Evolutionary conservation across 345 rosid species (phyloP), one percentile per base, ranked within the genome.

Genomic region (Mangifera indica): DNA sequence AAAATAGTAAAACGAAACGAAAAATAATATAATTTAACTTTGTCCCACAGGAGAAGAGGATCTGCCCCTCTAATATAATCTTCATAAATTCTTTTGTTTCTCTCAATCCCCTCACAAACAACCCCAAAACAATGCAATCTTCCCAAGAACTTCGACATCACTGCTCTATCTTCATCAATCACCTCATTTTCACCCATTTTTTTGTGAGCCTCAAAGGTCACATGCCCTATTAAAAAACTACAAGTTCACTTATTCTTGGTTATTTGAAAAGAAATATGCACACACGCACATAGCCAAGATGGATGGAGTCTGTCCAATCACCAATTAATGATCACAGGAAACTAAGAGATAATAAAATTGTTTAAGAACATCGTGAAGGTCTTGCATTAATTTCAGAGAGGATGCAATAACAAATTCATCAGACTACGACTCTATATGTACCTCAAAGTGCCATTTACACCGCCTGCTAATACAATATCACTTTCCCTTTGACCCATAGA

Each of bases 391-490:
- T 22, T 10, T 61, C 17, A 60, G 7, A 60, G 7, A 49, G 17
- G 17, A 58, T 63, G 78, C 66, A 68, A 22, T n/a, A 10, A 71
- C 29, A 76, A 73, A 37, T 14, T 57, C 53, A 54, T 20, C 10
- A 77, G 29, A 65, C 55, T 56, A 40, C 49, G 70, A 59, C 63
- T 53, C 53, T 17, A 66, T 66, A 69, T 63, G 68, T 81, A 91
- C 97, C 97, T 91, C 66, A 91, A 73, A 26, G 75, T 80, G 65
- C 94, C 89, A 74, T 66, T 82, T 52, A 51, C 29, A 63, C 86
- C 55, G 73, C 97, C 98, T 22, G 88, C 63, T 49, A 91, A 66
- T 37, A 93, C 73, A 61, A 78, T 72, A 74, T 83, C 82, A 18
- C 79, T 66, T n/a, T 60, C 77, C 7, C 48, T 69, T 79, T 79